Percentiles rank a stretch among this genome's conserved stretches.
phyloP scores from a whole-genome alignment of 2,329 filamentous ascomycete genomes.

The Drechslera avenae region DNA sequence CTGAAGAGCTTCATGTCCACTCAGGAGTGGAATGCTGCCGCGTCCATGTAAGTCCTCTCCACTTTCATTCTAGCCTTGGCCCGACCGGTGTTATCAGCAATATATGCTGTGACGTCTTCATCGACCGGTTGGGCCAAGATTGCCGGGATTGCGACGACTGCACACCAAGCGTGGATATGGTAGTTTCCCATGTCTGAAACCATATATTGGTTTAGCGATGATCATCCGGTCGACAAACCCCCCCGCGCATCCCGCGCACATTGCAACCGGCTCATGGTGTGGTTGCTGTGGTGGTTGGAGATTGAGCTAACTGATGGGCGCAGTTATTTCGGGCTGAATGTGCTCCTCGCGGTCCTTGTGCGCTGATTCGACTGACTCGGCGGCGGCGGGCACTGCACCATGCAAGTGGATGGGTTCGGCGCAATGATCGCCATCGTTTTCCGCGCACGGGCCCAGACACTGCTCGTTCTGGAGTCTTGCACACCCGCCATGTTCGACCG shows the following conservation, averaged over 20 bases:
- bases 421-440: constrained; percentile 24
- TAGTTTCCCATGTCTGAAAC: neutral
- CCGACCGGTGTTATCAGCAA: neutral
- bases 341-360: constrained; percentile 47
- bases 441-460: constrained; percentile 21
- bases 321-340: constrained; percentile 51
- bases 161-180: neutral
- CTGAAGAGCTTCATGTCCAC: constrained; percentile 44
- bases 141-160: neutral
- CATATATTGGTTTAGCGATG: neutral
- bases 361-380: constrained; percentile 34
- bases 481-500: constrained; percentile 9
- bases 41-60: constrained; percentile 48
- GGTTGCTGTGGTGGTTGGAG: constrained; percentile 21
- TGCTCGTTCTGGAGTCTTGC: constrained; percentile 9
- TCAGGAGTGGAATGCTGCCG: constrained; percentile 49
- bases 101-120: neutral
- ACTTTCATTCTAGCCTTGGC: constrained; percentile 9
- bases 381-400: neutral
- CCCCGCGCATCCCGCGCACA: constrained; percentile 8
- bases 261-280: constrained; percentile 7
- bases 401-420: constrained; percentile 10
- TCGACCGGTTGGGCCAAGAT: neutral
- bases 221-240: constrained; percentile 15
- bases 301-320: constrained; percentile 36